Evolutionary conservation across 2,329 filamentous ascomycete species (phyloP).

Genomic region (Didymella arachidicola): DNA sequence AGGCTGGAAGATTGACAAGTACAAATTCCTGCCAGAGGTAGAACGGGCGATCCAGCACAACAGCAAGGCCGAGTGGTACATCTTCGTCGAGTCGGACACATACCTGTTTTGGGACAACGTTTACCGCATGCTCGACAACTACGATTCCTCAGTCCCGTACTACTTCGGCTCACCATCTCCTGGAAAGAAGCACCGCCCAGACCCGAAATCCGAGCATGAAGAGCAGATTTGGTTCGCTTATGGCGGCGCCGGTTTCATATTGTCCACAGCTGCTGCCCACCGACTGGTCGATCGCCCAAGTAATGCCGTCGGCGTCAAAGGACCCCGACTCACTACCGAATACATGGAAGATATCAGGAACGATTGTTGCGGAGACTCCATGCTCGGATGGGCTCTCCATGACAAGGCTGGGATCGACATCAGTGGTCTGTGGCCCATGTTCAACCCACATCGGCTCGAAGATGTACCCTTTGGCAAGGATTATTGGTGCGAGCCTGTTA

Average conservation of each 20-base stretch:
- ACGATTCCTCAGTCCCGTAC: slow-evolving; percentile 38
- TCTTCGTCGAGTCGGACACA: slow-evolving; percentile 36
- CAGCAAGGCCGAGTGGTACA: slow-evolving; percentile 27
- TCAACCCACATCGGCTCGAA: slow-evolving; percentile 49
- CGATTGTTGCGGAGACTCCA: slow-evolving; percentile 52
- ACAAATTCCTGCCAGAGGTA: slow-evolving; percentile 62
- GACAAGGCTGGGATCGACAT: slow-evolving; percentile 30
- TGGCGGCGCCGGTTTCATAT: slow-evolving; percentile 48
- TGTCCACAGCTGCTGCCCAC: slow-evolving; percentile 58
- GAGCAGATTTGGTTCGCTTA: slow-evolving; percentile 49
- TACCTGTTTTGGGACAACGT: slow-evolving; percentile 38
- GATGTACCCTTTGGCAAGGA: slow-evolving; percentile 42
- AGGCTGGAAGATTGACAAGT: slow-evolving; percentile 53
- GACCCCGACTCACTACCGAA: slow-evolving; percentile 20
- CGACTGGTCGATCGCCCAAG: slow-evolving; percentile 49
- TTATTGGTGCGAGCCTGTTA: slow-evolving; percentile 50
- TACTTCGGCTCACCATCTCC: slow-evolving; percentile 45
- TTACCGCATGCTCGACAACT: slow-evolving; percentile 41
- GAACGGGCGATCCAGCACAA: slow-evolving; percentile 51
- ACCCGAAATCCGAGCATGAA: slow-evolving; percentile 39
- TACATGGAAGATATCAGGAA: slow-evolving; percentile 23
- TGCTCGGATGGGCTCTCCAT: slow-evolving; percentile 34
- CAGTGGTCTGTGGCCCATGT: slow-evolving; percentile 48
- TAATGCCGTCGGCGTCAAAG: slow-evolving; percentile 25
- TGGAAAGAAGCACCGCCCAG: slow-evolving; percentile 26